A percentile compares a stretch with the other conserved stretches of the same genome.
These are phyloP conservation scores for Dictyostelium brefeldianum DNA, from an alignment of 78 protist genomes.

Conservation along the genomic window DNA sequence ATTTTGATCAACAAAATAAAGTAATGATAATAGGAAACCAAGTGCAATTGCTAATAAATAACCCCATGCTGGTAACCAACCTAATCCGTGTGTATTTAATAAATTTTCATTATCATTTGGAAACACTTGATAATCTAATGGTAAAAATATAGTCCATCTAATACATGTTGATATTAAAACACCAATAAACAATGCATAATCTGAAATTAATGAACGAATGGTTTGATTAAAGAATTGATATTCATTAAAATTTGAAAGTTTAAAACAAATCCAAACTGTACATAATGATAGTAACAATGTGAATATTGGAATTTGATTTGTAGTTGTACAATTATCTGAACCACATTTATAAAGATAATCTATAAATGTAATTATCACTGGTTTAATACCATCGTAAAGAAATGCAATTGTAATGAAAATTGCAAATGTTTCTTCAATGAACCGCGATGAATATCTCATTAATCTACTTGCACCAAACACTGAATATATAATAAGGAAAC, in stretches of 20 bases:
- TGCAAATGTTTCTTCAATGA: conserved; percentile 47
- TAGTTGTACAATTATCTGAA: neutral
- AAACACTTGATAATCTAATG: neutral
- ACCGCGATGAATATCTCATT: conserved; percentile 39
- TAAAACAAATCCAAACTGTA: conserved; percentile 38
- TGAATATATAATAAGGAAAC: neutral
- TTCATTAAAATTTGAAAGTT: conserved; percentile 18
- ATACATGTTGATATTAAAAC: neutral
- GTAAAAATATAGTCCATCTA: conserved; percentile 4
- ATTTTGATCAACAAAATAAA: conserved; percentile 37
- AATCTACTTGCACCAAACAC: conserved; percentile 7
- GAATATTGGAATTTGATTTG: conserved; percentile 4
- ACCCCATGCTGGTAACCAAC: neutral
- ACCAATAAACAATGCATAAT: conserved; percentile 38
- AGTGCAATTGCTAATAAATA: conserved; percentile 14
- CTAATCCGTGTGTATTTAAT: neutral
- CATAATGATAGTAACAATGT: neutral
- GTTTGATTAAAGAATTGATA: neutral
- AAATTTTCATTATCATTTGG: neutral
- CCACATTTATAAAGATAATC: conserved; percentile 18
- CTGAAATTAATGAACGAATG: neutral
- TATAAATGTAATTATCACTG: conserved; percentile 6
- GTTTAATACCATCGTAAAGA: conserved; percentile 48
- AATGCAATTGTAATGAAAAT: conserved; percentile 32
- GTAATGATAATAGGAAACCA: conserved; percentile 28